These are phyloP conservation scores for Ramaria sp. DNA, from an alignment of 768 basidiomycete genomes.

Conservation along the genomic window DNA sequence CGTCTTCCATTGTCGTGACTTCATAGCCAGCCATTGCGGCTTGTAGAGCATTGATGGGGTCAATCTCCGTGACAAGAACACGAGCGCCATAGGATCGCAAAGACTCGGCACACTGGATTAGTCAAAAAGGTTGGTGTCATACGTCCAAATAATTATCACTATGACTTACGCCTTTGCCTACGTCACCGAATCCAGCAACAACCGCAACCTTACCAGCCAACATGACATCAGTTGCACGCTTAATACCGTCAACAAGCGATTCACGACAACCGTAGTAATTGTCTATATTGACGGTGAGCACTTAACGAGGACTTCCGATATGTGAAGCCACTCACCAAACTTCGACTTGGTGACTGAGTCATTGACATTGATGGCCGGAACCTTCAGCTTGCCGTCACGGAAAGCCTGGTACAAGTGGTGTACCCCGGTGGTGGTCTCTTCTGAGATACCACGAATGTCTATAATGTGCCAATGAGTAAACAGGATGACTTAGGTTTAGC, in stretches of 20 bases:
- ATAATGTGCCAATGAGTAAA: conserved; percentile 2
- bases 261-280: conserved; percentile 99
- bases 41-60: conserved; percentile 99
- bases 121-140: conserved; percentile 7
- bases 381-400: conserved; percentile 91
- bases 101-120: conserved; percentile 85
- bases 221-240: conserved; percentile 99
- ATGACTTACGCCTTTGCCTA: conserved; percentile 92
- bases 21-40: conserved; percentile 99
- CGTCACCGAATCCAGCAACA: conserved; percentile 98
- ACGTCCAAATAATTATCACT: neutral
- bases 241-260: conserved; percentile 99
- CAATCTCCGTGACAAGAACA: conserved; percentile 94
- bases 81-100: conserved; percentile 96
- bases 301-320: neutral
- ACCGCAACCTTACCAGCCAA: conserved; percentile 98
- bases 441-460: conserved; percentile 91
- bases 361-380: conserved; percentile 99
- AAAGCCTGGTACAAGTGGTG: conserved; percentile 98
- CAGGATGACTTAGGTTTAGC: neutral
- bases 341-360: conserved; percentile 99
- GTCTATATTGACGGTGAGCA: conserved; percentile 28
- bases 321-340: conserved; percentile 37
- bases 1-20: conserved; percentile 97
- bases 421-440: conserved; percentile 99